Evolutionary conservation across 306 rosid species (phyloP).

Genomic region (Alnus rubra): DNA sequence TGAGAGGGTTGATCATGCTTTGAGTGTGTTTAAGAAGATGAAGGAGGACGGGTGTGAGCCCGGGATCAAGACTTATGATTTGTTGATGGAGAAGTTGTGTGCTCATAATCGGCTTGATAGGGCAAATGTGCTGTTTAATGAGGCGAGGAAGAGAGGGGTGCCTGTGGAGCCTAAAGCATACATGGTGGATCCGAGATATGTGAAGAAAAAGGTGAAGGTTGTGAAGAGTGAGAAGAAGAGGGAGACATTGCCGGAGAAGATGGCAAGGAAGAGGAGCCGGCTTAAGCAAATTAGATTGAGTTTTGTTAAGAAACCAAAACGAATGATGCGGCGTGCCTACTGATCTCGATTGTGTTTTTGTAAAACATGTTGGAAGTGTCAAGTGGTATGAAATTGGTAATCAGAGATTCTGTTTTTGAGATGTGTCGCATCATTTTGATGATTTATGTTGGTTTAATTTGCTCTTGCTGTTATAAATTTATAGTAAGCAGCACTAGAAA

Average conservation of each 20-base stretch:
- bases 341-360: conserved; percentile 19
- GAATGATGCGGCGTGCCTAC: conserved; percentile 39
- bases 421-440: conserved; percentile 24
- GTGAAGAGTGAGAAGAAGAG: conserved; percentile 60
- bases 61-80: conserved; percentile 63
- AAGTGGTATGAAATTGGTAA: conserved; percentile 18
- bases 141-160: conserved; percentile 50
- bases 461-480: neutral
- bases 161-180: conserved; percentile 50
- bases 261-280: conserved; percentile 89
- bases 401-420: conserved; percentile 13
- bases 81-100: conserved; percentile 66
- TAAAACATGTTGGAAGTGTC: neutral
- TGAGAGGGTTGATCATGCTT: conserved; percentile 76
- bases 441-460: conserved; percentile 1
- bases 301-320: conserved; percentile 71
- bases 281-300: conserved; percentile 76
- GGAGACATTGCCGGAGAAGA: conserved; percentile 86
- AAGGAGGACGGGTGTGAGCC: conserved; percentile 70
- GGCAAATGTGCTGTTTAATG: conserved; percentile 64
- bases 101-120: conserved; percentile 60
- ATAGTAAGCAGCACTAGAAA: neutral
- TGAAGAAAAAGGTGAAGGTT: conserved; percentile 53
- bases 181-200: conserved; percentile 51
- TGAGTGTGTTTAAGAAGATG: conserved; percentile 71